Percentiles rank a stretch among this genome's conserved stretches.
Evolutionary conservation across 371 early-diverging fungal species (phyloP).

Genomic region (Thermomucor indicae-seudaticae): DNA sequence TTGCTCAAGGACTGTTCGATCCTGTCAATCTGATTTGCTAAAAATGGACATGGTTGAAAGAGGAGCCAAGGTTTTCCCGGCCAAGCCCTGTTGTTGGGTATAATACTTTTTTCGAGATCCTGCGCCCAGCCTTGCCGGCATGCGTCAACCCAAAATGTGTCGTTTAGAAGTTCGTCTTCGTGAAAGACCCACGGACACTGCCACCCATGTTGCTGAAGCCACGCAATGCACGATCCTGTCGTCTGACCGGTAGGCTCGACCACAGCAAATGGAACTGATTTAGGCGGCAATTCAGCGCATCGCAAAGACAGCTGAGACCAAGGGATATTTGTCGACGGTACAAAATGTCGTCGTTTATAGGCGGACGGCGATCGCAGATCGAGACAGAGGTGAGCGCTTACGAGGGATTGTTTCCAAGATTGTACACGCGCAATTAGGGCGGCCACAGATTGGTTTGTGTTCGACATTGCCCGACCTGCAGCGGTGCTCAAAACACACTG

Average conservation of each 20-base stretch:
- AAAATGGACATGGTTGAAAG: constrained; percentile 32
- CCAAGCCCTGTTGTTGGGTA: background rate
- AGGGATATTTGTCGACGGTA: constrained; percentile 42
- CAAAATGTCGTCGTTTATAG: constrained; percentile 15
- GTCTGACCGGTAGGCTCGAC: constrained; percentile 19
- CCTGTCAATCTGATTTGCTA: constrained; percentile 14
- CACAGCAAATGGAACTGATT: constrained; percentile 35
- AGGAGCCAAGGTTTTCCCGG: constrained; percentile 15
- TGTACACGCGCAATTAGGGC: background rate
- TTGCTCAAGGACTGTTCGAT: too few relatives aligned
- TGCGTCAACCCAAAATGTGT: background rate
- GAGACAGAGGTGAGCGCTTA: constrained; percentile 19
- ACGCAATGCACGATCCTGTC: constrained; percentile 8
- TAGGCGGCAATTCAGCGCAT: constrained; percentile 40
- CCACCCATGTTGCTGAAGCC: constrained; percentile 36
- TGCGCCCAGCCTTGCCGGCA: background rate
- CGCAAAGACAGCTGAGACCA: constrained; percentile 18
- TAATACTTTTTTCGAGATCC: too few relatives aligned
- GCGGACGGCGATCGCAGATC: constrained; percentile 24
- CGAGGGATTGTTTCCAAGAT: constrained; percentile 12
- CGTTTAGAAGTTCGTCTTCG: constrained; percentile 18
- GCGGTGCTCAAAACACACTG: too few relatives aligned
- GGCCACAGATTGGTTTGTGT: too few relatives aligned
- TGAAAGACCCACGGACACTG: constrained; percentile 29
- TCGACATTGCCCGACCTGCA: too few relatives aligned